Evolutionary conservation across 1,284 basidiomycete species (phyloP), one percentile per base, ranked within the genome.

Genomic region (Exobasidium cylindrosporum): DNA sequence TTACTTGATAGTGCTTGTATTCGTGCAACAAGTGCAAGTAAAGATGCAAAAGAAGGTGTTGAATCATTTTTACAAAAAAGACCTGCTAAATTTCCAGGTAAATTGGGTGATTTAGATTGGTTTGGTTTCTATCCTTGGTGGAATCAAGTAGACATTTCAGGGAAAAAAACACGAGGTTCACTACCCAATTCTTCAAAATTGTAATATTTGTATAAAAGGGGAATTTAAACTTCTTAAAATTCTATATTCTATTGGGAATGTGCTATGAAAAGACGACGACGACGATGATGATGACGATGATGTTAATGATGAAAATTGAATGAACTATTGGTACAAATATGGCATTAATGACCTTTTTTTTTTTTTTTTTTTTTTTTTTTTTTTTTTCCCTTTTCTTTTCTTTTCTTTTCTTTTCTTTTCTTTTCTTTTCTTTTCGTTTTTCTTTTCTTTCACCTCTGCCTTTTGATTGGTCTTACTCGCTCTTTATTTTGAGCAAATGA

Each of bases 111-210:
- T 54, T 49, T 73, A 3, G 70, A 73, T 14, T 26, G n/a, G 4
- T 69, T 71, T 31, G 64, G 61, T 23, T 68, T 69, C 35, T 73
- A 72, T 65, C 72, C 72, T 32, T 73, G 72, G 72, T 73, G 72
- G 72, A 62, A 53, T 21, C 68, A 73, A 54, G 52, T 64, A 1
- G 70, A 72, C 47, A 61, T 68, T 7, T 10, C 56, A n/a, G 54
- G 54, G 17, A 57, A 4, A 14, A 55, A 28, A 13, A 5, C 21
- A 7, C 47, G 57, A 26, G 55, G 55, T 5, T n/a, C n/a, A n/a
- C n/a, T n/a, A n/a, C n/a, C n/a, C n/a, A n/a, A n/a, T n/a, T n/a
- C n/a, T 13, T 26, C 57, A 4, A 58, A 58, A 44, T 28, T 58
- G 21, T 58, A 35, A 57, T 40, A 40, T 7, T 40, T 7, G 7